A percentile compares a stretch with the other conserved stretches of the same genome.
phyloP scores from a whole-genome alignment of 768 basidiomycete species.

The Scleroderma bovista region DNA sequence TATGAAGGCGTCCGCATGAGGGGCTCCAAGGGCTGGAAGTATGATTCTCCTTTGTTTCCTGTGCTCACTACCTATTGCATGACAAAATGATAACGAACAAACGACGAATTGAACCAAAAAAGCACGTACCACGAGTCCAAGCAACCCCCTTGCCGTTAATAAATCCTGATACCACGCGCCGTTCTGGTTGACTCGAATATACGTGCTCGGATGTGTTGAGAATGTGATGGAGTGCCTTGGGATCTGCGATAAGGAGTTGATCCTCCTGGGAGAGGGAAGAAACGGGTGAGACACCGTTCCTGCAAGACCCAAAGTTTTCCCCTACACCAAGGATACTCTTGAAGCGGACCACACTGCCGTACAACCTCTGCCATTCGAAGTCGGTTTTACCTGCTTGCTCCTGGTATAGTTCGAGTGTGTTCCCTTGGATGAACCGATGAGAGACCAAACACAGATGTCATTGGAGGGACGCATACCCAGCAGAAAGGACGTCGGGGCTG shows the following conservation, averaged over 20 bases:
- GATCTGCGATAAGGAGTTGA: background rate
- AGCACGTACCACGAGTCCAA: conserved; percentile 32
- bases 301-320: background rate
- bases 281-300: background rate
- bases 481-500: background rate
- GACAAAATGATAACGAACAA: background rate
- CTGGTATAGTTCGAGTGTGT: conserved; percentile 8
- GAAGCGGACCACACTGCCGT: conserved; percentile 11
- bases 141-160: conserved; percentile 26
- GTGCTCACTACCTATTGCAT: conserved; percentile 29
- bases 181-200: conserved; percentile 1
- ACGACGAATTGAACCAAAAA: background rate
- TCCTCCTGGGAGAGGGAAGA: conserved; percentile 1
- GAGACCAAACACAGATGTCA: background rate
- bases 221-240: conserved; percentile 4
- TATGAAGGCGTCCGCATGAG: too few relatives aligned
- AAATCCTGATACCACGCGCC: conserved; percentile 2
- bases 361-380: conserved; percentile 13
- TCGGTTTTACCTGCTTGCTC: conserved; percentile 11
- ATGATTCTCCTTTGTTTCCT: too few relatives aligned
- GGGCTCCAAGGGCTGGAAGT: too few relatives aligned
- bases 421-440: background rate
- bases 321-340: conserved; percentile 10
- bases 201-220: background rate
- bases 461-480: background rate